Conservation (phyloP, 495 filamentous ascomycete genomes). For the Aspergillus egyptiacus region DNA sequence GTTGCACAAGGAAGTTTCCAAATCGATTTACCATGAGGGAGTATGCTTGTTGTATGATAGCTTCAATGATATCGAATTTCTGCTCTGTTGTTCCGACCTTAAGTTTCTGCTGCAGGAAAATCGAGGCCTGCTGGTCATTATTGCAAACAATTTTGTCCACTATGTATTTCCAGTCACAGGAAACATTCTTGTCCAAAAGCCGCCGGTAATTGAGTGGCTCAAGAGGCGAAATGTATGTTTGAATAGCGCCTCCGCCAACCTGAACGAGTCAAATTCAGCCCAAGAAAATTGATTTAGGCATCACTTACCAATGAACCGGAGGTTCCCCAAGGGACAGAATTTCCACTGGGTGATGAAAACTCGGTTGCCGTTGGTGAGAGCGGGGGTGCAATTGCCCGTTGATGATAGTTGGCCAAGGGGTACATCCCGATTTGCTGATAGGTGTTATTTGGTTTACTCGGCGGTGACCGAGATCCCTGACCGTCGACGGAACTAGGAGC, state of each 20-base stretch:
- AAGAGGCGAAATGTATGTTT: slow-evolving; percentile 76
- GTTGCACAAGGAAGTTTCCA: slow-evolving; percentile 97
- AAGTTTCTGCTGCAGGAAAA: slow-evolving; percentile 97
- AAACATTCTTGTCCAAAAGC: slow-evolving; percentile 90
- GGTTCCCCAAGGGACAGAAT: slow-evolving; percentile 43
- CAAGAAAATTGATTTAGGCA: background rate
- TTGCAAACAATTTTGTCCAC: slow-evolving; percentile 99
- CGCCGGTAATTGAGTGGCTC: slow-evolving; percentile 98
- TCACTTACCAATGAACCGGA: slow-evolving; percentile 43
- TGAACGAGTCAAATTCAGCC: slow-evolving; percentile 21
- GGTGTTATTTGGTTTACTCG: slow-evolving; percentile 32
- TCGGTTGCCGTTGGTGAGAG: slow-evolving; percentile 82
- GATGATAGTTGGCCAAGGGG: slow-evolving; percentile 53
- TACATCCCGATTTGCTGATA: slow-evolving; percentile 48
- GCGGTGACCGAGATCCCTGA: slow-evolving; percentile 23
- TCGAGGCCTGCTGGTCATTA: slow-evolving; percentile 98
- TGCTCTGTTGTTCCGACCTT: slow-evolving; percentile 94
- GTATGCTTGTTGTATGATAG: slow-evolving; percentile 93
- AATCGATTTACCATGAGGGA: slow-evolving; percentile 92
- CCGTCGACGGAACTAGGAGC: slow-evolving; percentile 23
- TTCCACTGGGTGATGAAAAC: slow-evolving; percentile 51
- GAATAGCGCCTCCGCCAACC: slow-evolving; percentile 45
- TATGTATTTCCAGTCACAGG: slow-evolving; percentile 98
- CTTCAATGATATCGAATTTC: slow-evolving; percentile 94
- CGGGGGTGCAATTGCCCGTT: slow-evolving; percentile 67